Base-by-base conservation (phyloP, 2,329 filamentous ascomycete genomes). In the Xylaria arbuscula region DNA sequence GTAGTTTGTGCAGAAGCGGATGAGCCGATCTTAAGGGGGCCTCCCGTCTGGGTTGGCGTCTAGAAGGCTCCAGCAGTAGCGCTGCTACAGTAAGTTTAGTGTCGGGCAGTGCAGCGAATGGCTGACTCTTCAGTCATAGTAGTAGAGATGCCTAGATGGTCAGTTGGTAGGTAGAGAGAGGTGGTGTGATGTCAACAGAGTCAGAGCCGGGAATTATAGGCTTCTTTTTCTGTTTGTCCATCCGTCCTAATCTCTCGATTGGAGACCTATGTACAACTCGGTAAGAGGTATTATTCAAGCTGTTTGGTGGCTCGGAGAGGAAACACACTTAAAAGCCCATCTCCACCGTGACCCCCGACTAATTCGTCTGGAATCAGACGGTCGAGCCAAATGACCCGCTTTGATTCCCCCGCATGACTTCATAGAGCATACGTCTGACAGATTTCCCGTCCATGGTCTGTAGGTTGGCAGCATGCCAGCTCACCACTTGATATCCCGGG, bases 91-190 rank as follows among this genome's bases (percentile, higher is more conserved):
- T 45, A 40, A 40, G 36, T 40, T 47, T 36, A 7, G 62, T 32
- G 57, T 51, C 56, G 58, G 56, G 66, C 66, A 56, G 70, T 74
- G 71, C 68, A 73, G 63, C 72, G 66, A 72, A 73, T 71, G 62
- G 47, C 47, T 62, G 47, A 63, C 62, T 22, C 2, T 9, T 3
- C 19, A 22, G 3, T 17, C 17, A 2, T n/a, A 45, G 19, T 48
- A 48, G 19, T 19, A 48, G 19, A 48, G 45, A 22, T 48, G 45
- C 45, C 19, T 48, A 48, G 9, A 48, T 48, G 19, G 45, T 19
- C 19, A 22, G 9, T 45, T 7, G 9, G 42, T 47, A 66, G 48
- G 28, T 24, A 22, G 32, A 28, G 32, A 28, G 62, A 38, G 54
- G 34, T 42, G 48, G 22, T 51, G 48, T 51, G 48, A 51, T 32